phyloP scores from a whole-genome alignment of 176 grass and related monocot genomes.

The Bothriochloa decipiens region DNA sequence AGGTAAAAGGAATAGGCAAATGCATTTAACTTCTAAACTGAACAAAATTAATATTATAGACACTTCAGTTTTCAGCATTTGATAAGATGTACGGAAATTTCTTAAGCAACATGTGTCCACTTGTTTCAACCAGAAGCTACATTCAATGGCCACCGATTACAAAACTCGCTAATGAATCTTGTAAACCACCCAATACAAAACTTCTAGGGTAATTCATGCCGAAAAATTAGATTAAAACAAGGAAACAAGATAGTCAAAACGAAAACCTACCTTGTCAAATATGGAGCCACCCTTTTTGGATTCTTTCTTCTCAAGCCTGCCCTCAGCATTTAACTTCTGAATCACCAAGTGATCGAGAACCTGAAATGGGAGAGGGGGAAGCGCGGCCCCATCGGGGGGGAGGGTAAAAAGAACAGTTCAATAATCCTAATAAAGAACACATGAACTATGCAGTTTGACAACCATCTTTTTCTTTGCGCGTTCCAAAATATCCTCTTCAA shows the following conservation, averaged over 20 bases:
- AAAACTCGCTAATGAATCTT: slow-evolving; percentile 14
- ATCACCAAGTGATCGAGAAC: slow-evolving; percentile 99
- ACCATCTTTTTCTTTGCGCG: slow-evolving; percentile 99
- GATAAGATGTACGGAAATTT: not conserved
- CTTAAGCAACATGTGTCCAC: not conserved
- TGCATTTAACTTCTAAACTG: slow-evolving; percentile 3
- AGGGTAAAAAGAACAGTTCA: not conserved
- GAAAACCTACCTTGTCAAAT: slow-evolving; percentile 85
- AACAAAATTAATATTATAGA: not conserved
- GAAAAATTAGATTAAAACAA: not conserved
- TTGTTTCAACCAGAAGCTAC: not conserved
- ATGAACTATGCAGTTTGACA: not conserved
- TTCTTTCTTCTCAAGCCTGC: slow-evolving; percentile 99
- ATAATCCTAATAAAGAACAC: slow-evolving; percentile 17
- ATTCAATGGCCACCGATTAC: not conserved
- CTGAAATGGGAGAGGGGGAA: too few species aligned
- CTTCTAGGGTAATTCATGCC: slow-evolving; percentile 7
- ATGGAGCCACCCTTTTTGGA: slow-evolving; percentile 94
- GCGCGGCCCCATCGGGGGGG: too few species aligned
- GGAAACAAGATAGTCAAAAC: slow-evolving; percentile 10
- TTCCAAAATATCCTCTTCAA: slow-evolving; percentile 99
- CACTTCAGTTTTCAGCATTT: not conserved
- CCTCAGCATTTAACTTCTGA: slow-evolving; percentile 99
- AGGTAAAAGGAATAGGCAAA: slow-evolving; percentile 6
- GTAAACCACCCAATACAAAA: slow-evolving; percentile 4